Percentiles rank a stretch among this genome's conserved stretches.
These are phyloP conservation scores for Tephrocybe sp. DNA, from an alignment of 768 basidiomycete species.

Conservation along the genomic window DNA sequence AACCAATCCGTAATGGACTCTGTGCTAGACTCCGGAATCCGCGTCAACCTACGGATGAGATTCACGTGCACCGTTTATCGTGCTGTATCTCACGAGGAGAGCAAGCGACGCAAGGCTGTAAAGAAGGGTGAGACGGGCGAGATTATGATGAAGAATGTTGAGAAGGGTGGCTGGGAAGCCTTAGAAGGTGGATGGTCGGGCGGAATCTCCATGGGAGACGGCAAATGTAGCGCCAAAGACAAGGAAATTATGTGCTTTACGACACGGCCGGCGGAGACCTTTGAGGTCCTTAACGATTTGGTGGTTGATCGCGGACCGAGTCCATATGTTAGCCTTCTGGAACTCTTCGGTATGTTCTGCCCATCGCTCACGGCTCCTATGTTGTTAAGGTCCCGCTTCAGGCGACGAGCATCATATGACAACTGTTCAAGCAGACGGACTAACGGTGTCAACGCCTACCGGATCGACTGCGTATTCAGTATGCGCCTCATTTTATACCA, in stretches of 20 bases:
- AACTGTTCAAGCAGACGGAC: constrained; percentile 96
- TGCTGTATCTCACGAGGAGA: constrained; percentile 74
- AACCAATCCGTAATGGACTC: constrained; percentile 84
- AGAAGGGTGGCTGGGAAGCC: constrained; percentile 93
- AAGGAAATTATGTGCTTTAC: constrained; percentile 99
- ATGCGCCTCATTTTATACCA: constrained; percentile 21
- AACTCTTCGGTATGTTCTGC: constrained; percentile 82
- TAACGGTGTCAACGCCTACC: constrained; percentile 95
- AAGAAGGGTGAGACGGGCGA: constrained; percentile 94
- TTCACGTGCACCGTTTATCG: constrained; percentile 99
- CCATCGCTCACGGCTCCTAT: not conserved
- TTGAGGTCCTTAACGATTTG: constrained; percentile 94
- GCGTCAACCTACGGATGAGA: constrained; percentile 97
- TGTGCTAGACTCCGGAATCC: constrained; percentile 88
- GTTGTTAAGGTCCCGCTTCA: constrained; percentile 27
- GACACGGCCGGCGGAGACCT: constrained; percentile 91
- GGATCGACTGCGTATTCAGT: constrained; percentile 99
- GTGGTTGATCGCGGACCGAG: constrained; percentile 98
- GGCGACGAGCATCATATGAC: constrained; percentile 99
- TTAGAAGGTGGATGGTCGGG: constrained; percentile 77
- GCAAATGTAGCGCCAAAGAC: constrained; percentile 64
- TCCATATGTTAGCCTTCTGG: constrained; percentile 93
- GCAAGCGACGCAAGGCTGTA: constrained; percentile 74
- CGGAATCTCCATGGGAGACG: constrained; percentile 39
- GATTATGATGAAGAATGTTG: constrained; percentile 94